A percentile compares a stretch with the other conserved stretches of the same genome.
These are phyloP conservation scores for Pichia cephalocereana DNA, from an alignment of 805 yeast species.

Conservation along the genomic window DNA sequence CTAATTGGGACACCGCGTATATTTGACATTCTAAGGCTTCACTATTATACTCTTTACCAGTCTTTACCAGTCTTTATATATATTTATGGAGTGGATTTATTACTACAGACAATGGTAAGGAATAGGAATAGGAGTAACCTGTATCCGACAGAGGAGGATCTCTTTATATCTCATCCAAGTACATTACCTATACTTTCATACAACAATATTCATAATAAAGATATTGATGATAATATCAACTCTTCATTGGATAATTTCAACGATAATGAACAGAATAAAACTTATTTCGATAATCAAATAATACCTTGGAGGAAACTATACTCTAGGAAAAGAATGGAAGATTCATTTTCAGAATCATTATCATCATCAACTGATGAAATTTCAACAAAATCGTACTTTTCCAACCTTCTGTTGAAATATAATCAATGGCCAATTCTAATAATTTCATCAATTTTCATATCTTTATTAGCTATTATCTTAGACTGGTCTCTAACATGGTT, in stretches of 20 bases:
- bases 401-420: slow-evolving; percentile 1
- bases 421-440: slow-evolving; percentile 40
- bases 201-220: background rate
- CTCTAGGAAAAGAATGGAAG: slow-evolving; percentile 2
- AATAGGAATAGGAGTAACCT: background rate
- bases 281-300: slow-evolving; percentile 1
- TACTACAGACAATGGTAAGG: background rate
- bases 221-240: background rate
- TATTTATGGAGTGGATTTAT: too few relatives aligned
- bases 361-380: background rate
- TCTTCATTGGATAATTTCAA: background rate
- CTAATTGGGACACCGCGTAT: background rate
- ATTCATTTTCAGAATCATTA: background rate
- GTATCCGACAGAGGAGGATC: slow-evolving; percentile 6
- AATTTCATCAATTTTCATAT: slow-evolving; percentile 36
- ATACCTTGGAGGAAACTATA: slow-evolving; percentile 6
- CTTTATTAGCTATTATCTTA: slow-evolving; percentile 38
- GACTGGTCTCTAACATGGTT: slow-evolving; percentile 43
- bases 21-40: too few relatives aligned
- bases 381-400: background rate
- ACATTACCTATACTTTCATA: slow-evolving; percentile 1
- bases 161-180: background rate
- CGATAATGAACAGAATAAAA: background rate
- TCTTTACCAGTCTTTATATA: too few relatives aligned
- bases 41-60: too few relatives aligned